Evolutionary conservation across 2,329 filamentous ascomycete species (phyloP).

Genomic region (Albifimbria verrucaria): DNA sequence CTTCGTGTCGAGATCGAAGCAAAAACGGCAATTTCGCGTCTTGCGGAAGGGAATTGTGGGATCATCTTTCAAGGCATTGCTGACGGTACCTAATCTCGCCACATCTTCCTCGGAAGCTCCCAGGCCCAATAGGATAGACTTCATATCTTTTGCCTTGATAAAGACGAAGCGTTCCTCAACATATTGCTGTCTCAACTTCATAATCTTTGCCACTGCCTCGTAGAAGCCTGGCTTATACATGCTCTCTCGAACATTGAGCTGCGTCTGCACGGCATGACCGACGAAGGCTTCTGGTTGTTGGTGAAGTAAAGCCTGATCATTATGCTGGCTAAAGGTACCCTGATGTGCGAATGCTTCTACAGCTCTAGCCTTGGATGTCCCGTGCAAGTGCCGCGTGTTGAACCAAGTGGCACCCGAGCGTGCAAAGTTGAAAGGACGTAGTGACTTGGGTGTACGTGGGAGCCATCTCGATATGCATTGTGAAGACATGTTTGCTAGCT

Average conservation of each 20-base stretch:
- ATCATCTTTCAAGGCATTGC: slow-evolving; percentile 18
- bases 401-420: no score
- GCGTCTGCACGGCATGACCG: no score
- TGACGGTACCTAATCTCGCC: slow-evolving; percentile 13
- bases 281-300: background rate
- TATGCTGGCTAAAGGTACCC: background rate
- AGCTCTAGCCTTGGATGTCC: slow-evolving; percentile 14
- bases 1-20: slow-evolving; percentile 19
- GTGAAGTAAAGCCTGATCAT: background rate
- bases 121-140: slow-evolving; percentile 17
- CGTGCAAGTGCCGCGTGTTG: slow-evolving; percentile 11
- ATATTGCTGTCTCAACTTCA: slow-evolving; percentile 18
- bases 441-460: no score
- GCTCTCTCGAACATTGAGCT: slow-evolving; percentile 19
- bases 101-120: slow-evolving; percentile 22
- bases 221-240: slow-evolving; percentile 19
- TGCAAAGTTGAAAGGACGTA: no score
- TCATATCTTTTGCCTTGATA: slow-evolving; percentile 19
- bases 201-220: slow-evolving; percentile 19
- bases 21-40: slow-evolving; percentile 21
- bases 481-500: no score
- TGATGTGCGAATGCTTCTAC: slow-evolving; percentile 12
- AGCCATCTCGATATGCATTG: no score
- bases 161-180: slow-evolving; percentile 20
- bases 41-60: slow-evolving; percentile 24